Percentiles rank a stretch among this genome's conserved stretches.
phyloP scores from a whole-genome alignment of 495 filamentous ascomycete species.

The Penicillium flavigenum region DNA sequence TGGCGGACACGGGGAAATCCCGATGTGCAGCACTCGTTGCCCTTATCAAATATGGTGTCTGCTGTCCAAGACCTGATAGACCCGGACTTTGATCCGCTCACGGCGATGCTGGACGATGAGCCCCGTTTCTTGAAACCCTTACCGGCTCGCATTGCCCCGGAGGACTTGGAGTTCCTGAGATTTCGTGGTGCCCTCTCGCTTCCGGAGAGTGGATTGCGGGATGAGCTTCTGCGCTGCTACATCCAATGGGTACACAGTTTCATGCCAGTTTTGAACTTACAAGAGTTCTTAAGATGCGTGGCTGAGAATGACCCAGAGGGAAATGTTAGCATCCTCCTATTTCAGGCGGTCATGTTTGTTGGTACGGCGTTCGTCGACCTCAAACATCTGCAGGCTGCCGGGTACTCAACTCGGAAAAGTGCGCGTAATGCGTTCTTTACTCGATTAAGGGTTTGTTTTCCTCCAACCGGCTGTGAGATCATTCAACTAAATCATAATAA shows the following conservation, averaged over 20 bases:
- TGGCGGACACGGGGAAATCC: slow-evolving; percentile 36
- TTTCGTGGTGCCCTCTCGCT: slow-evolving; percentile 71
- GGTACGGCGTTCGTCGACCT: slow-evolving; percentile 74
- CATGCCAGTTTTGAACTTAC: slow-evolving; percentile 76
- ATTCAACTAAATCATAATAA: background rate
- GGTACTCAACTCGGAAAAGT: slow-evolving; percentile 66
- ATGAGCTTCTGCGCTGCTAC: slow-evolving; percentile 70
- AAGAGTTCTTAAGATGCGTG: slow-evolving; percentile 65
- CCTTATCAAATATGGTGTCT: slow-evolving; percentile 44
- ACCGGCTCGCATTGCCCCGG: slow-evolving; percentile 54
- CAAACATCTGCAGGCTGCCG: slow-evolving; percentile 62
- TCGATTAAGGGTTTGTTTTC: slow-evolving; percentile 62
- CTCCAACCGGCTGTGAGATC: background rate
- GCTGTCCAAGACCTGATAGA: slow-evolving; percentile 46
- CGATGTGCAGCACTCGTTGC: slow-evolving; percentile 31
- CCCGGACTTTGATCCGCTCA: slow-evolving; percentile 46
- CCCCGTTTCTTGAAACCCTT: slow-evolving; percentile 53
- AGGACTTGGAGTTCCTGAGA: slow-evolving; percentile 70
- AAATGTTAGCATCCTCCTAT: slow-evolving; percentile 69
- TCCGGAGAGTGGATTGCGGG: slow-evolving; percentile 62
- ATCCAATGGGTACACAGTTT: slow-evolving; percentile 83
- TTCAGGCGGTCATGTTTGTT: slow-evolving; percentile 79
- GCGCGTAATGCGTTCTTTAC: slow-evolving; percentile 75
- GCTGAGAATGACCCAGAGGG: slow-evolving; percentile 58
- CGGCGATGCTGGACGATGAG: slow-evolving; percentile 44